These are phyloP conservation scores for Spiraea crenata DNA, from an alignment of 331 rosid genomes.

Conservation along the genomic window DNA sequence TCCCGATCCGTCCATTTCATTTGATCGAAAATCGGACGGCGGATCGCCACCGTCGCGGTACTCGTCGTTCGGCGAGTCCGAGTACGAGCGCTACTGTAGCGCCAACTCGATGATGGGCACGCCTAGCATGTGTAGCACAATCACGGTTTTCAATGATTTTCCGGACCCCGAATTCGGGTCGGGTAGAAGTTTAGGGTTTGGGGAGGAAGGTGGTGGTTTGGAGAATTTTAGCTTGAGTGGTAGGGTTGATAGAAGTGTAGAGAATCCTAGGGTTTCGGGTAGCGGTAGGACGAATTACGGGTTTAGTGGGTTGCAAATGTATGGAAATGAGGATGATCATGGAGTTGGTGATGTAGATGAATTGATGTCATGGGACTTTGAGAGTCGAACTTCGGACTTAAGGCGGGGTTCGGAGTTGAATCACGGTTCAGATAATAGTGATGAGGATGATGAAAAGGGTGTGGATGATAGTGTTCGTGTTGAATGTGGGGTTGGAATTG, in stretches of 20 bases:
- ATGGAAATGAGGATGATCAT: constrained; percentile 38
- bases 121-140: constrained; percentile 70
- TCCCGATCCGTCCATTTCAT: constrained; percentile 40
- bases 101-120: constrained; percentile 85
- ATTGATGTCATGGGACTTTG: constrained; percentile 47
- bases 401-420: constrained; percentile 21
- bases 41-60: constrained; percentile 42
- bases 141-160: constrained; percentile 63
- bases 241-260: constrained; percentile 26
- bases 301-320: constrained; percentile 63
- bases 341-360: constrained; percentile 24
- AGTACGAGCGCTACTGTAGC: constrained; percentile 84
- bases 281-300: constrained; percentile 31
- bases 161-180: constrained; percentile 51
- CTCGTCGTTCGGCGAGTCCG: constrained; percentile 80
- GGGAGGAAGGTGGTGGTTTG: constrained; percentile 41
- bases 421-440: constrained; percentile 14
- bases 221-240: constrained; percentile 60
- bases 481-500: constrained; percentile 11
- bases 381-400: constrained; percentile 29
- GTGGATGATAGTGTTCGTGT: constrained; percentile 13
- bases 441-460: constrained; percentile 20
- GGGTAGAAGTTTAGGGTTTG: constrained; percentile 31
- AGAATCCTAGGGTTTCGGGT: constrained; percentile 28
- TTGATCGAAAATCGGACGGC: constrained; percentile 44